These are phyloP conservation scores for Cordyceps tenuipes DNA, from an alignment of 2,329 filamentous ascomycete species.

Conservation along the genomic window DNA sequence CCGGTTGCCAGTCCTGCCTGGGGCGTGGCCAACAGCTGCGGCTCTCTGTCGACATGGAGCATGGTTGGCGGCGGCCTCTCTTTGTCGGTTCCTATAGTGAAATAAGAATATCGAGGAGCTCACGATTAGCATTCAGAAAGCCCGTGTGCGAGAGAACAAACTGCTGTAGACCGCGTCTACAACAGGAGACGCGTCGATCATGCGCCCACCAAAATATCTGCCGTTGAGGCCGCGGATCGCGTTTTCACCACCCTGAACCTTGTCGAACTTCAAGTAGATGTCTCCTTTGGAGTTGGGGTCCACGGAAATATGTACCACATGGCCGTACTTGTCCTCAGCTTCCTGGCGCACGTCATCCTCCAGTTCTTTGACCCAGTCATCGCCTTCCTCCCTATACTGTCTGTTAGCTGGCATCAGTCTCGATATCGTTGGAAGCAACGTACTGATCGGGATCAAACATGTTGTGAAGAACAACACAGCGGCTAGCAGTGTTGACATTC, in stretches of 20 bases:
- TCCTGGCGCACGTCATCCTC: constrained; percentile 89
- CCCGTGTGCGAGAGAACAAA: constrained; percentile 80
- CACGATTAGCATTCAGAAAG: constrained; percentile 47
- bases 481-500: constrained; percentile 84
- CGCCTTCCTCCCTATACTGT: constrained; percentile 66
- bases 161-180: constrained; percentile 98
- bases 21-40: background rate
- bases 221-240: constrained; percentile 97
- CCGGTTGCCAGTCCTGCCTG: background rate
- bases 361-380: constrained; percentile 84
- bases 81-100: constrained; percentile 8
- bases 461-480: constrained; percentile 89
- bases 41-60: background rate
- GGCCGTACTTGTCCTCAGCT: constrained; percentile 91
- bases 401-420: constrained; percentile 24
- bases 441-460: constrained; percentile 93
- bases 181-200: constrained; percentile 90
- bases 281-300: constrained; percentile 92
- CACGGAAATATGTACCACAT: constrained; percentile 93
- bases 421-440: constrained; percentile 29
- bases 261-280: constrained; percentile 97
- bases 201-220: constrained; percentile 85
- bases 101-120: constrained; percentile 7
- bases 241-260: constrained; percentile 89
- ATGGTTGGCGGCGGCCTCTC: background rate